A percentile compares a stretch with the other conserved stretches of the same genome.
These are phyloP conservation scores for Hemerocallis citrina DNA, from an alignment of 106 monocot species.

Conservation along the genomic window DNA sequence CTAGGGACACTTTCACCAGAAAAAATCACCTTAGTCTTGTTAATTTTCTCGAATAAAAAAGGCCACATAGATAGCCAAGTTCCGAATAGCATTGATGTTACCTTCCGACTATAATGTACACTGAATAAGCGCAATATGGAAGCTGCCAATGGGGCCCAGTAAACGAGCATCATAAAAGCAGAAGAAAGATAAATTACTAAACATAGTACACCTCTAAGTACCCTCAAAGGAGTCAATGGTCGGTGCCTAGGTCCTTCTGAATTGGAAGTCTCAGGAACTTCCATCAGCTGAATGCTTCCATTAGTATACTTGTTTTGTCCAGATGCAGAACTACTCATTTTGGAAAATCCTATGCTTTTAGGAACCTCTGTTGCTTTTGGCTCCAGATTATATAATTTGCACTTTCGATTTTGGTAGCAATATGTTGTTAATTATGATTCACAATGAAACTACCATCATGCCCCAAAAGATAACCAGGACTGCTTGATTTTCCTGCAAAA, in stretches of 20 bases:
- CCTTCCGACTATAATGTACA: conserved; percentile 57
- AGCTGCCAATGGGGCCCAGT: conserved; percentile 50
- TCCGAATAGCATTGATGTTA: conserved; percentile 62
- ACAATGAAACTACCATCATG: too few species aligned
- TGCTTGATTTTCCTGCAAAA: too few species aligned
- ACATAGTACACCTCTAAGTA: conserved; percentile 57
- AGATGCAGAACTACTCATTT: conserved; percentile 21
- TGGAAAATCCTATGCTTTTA: background rate
- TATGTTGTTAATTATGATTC: too few species aligned
- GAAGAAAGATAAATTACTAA: conserved; percentile 53
- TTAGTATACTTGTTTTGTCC: conserved; percentile 1
- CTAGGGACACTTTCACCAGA: conserved; percentile 59
- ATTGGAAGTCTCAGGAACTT: conserved; percentile 5
- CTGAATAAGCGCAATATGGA: conserved; percentile 61
- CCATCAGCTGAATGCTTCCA: conserved; percentile 7
- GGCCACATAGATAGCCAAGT: conserved; percentile 89
- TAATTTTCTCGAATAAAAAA: conserved; percentile 90
- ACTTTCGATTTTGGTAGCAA: too few species aligned
- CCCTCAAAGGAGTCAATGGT: conserved; percentile 50
- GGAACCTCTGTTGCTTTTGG: background rate
- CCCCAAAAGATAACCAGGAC: too few species aligned
- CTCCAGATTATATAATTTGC: too few species aligned
- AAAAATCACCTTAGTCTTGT: conserved; percentile 81
- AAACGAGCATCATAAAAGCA: conserved; percentile 74
- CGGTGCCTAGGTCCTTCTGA: conserved; percentile 35